Base-by-base conservation (phyloP, 1,139 yeast species). In the Lodderomyces elongisporus region DNA sequence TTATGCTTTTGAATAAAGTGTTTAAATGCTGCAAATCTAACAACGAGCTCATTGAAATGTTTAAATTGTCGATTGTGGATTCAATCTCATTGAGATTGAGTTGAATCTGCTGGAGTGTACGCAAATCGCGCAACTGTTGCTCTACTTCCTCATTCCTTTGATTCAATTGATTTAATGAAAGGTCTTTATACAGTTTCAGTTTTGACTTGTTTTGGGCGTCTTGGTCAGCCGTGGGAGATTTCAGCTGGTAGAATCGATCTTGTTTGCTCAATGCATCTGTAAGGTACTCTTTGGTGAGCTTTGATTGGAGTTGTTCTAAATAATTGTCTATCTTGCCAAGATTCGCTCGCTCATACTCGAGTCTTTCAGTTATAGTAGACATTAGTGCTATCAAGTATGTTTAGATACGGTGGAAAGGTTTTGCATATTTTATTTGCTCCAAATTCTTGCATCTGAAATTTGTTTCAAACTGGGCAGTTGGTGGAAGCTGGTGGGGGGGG, bases 61-160 rank as follows among this genome's bases (percentile, higher is more conserved):
- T 31, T 26, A 40, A 45, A 22, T 30, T 39, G 5, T 16, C 5
- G 30, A 36, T 30, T 33, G 42, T 38, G 7, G 34, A 27, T 25
- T 48, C 49, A 13, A 53, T 50, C 34, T 59, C 62, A 9, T 43
- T 38, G 4, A 55, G 35, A 8, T 52, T 40, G 3, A 47, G 51
- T 24, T 46, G 47, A 7, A 57, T 38, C 5, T 47, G 43, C 54
- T 54, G 51, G 18, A 60, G 43, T 17, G 42, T 44, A 21, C 51
- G 50, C 35, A 60, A 45, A n/a, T 43, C 37, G 5, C 33, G 37
- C 21, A 56, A 41, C 17, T 39, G 44, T 5, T 29, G 32, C 4
- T 48, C 48, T n/a, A 43, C 40, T 3, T 36, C 26, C 17, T 43
- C 42, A 15, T 47, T 41, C 25, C 46, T 44, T 3, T 46, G 44